Base-by-base conservation (phyloP, 768 basidiomycete genomes). In the Psilocybe subaeruginosa region DNA sequence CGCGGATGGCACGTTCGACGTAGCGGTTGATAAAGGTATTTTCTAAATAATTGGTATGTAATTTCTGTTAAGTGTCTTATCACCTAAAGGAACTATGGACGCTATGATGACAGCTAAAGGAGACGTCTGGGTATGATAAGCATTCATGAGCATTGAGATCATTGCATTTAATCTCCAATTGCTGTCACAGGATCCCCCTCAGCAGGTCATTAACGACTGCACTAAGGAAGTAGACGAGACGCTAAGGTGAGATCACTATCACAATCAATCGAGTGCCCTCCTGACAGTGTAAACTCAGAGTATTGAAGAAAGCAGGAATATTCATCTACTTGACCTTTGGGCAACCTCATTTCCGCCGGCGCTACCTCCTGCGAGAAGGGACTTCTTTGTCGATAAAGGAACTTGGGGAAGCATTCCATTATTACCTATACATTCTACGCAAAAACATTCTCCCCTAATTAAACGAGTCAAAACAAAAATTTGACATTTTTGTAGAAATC, bases 401-500 rank as follows among this genome's bases (percentile, higher is more conserved):
- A 64, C 76, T 95, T 30, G 93, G 92, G 33, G 91, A 92, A 50
- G 83, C 84, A 8, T 93, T 93, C 69, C 92, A 93, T 76, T 93
- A 94, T 72, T 93, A 90, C 69, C 74, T 93, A 64, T 92, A 93
- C 70, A 83, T 87, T 64, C 63, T 91, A 64, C 81, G 81, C 64
- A 85, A 78, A 69, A 72, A 67, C 45, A 63, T 43, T 31, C 53
- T 56, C 19, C 29, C 51, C 46, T 63, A 61, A 59, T 43, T 43
- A 23, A 46, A 29, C 23, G 9, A 50, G 37, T 76, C 69, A 97
- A 67, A 97, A 97, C 69, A 97, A 78, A 71, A 97, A 89, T 74
- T 95, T 95, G 62, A 95, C 95, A 77, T 97, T 97, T 75, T 90
- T 85, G 73, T 97, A 98, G 73, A 90, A 95, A 66, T 90, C 87